Conservation (phyloP, 225 moss, liverwort and hornwort genomes). For the Pseudisothecium myosuroides region DNA sequence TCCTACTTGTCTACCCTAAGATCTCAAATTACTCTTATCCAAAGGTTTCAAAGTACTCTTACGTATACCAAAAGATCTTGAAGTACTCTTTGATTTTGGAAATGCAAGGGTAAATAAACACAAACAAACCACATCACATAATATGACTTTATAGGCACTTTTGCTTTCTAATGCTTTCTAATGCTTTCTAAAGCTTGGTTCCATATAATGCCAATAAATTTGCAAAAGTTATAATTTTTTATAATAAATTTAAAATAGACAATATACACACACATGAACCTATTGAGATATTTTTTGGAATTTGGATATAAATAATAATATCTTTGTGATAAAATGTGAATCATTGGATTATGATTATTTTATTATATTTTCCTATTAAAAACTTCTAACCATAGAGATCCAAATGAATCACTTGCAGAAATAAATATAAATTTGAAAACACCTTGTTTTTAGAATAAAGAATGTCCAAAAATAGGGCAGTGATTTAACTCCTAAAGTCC, state of each 20-base stretch:
- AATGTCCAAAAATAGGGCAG: not conserved
- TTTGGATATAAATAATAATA: not conserved
- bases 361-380: not conserved
- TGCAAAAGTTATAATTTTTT: not conserved
- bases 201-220: not conserved
- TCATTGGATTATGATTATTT: not conserved
- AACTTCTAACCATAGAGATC: fast-evolving
- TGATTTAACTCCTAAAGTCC: too few relatives aligned
- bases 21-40: too few relatives aligned
- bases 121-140: not conserved
- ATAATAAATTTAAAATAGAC: not conserved
- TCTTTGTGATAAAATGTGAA: not conserved
- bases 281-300: not conserved
- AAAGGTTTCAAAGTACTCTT: too few relatives aligned
- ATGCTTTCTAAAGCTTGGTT: not conserved
- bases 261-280: too few relatives aligned
- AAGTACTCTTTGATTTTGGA: not conserved
- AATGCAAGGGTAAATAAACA: not conserved
- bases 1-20: not conserved
- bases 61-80: too few relatives aligned
- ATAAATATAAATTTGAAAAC: not conserved
- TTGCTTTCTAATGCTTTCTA: not conserved
- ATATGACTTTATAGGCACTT: not conserved
- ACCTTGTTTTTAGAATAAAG: fast-evolving
- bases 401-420: not conserved